Evolutionary conservation across 768 basidiomycete genomes (phyloP).

Genomic region (Tulasnella sp.): DNA sequence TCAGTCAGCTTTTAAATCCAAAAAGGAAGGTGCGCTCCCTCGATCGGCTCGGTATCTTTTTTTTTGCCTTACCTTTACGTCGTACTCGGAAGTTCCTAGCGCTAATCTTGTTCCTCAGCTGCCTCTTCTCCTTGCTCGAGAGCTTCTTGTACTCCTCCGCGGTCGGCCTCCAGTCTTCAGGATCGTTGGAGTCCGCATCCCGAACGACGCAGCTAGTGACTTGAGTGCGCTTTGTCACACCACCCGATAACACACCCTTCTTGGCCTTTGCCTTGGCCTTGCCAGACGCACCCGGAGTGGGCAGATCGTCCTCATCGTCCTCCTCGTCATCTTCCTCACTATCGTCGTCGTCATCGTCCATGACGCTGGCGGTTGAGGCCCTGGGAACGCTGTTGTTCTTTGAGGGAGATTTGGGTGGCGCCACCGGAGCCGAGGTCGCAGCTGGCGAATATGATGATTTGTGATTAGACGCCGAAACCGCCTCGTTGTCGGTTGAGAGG

Average conservation of each 20-base stretch:
- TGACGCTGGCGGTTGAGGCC: constrained; percentile 4
- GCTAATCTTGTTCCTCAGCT: constrained; percentile 93
- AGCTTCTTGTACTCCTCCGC: constrained; percentile 95
- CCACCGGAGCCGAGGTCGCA: not conserved
- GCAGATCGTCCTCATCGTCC: constrained; percentile 12
- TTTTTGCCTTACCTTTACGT: constrained; percentile 64
- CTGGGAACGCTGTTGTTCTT: constrained; percentile 11
- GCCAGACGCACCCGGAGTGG: not conserved
- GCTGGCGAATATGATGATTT: not conserved
- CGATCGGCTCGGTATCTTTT: too few species aligned
- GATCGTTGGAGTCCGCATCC: constrained; percentile 50
- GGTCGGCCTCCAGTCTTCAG: constrained; percentile 77
- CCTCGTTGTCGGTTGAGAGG: constrained; percentile 39
- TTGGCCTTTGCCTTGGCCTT: constrained; percentile 27
- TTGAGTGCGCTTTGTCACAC: constrained; percentile 58
- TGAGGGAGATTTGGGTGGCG: constrained; percentile 4
- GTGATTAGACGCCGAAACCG: not conserved
- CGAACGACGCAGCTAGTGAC: constrained; percentile 36
- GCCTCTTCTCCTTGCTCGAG: constrained; percentile 92
- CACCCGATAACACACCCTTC: constrained; percentile 71
- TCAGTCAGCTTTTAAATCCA: not conserved
- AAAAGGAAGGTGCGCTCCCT: constrained; percentile 2
- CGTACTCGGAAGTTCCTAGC: constrained; percentile 93
- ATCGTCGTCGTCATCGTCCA: constrained; percentile 38
- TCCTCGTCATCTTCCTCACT: constrained; percentile 36